Evolutionary conservation across 2,329 filamentous ascomycete species (phyloP).

Genomic region (Shiraia sp.): DNA sequence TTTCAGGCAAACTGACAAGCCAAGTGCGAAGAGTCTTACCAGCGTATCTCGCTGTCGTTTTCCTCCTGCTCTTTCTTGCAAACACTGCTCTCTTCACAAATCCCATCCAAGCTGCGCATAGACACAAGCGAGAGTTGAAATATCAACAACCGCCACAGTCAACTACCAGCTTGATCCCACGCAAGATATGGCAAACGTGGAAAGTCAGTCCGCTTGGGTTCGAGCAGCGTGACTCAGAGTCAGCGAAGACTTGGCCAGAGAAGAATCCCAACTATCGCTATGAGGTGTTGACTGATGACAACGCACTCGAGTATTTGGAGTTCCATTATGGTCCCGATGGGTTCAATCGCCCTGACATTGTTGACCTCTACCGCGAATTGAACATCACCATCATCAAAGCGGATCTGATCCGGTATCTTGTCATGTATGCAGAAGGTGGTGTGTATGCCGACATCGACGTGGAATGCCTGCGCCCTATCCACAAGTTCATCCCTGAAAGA

Average conservation of each 20-base stretch:
- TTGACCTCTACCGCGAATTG: slow-evolving; percentile 33
- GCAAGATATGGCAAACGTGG: slow-evolving; percentile 79
- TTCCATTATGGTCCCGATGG: slow-evolving; percentile 67
- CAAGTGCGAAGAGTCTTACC: slow-evolving; percentile 41
- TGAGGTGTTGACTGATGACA: slow-evolving; percentile 71
- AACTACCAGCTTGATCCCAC: slow-evolving; percentile 53
- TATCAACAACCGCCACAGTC: slow-evolving; percentile 39
- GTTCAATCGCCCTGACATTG: slow-evolving; percentile 64
- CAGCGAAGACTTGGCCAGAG: slow-evolving; percentile 66
- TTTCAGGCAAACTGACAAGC: slow-evolving; percentile 36
- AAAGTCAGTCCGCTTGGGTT: slow-evolving; percentile 70
- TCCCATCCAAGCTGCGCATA: slow-evolving; percentile 38
- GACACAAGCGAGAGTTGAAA: slow-evolving; percentile 38
- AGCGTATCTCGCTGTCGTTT: slow-evolving; percentile 35
- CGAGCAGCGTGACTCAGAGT: slow-evolving; percentile 64
- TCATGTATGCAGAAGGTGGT: slow-evolving; percentile 69
- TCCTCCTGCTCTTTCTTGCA: slow-evolving; percentile 37
- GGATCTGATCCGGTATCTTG: slow-evolving; percentile 67
- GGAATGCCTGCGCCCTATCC: slow-evolving; percentile 57
- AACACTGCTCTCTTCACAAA: slow-evolving; percentile 39
- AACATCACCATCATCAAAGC: slow-evolving; percentile 67
- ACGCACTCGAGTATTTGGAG: slow-evolving; percentile 69
- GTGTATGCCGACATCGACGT: slow-evolving; percentile 65
- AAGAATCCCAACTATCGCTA: slow-evolving; percentile 71
- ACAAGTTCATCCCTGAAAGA: slow-evolving; percentile 65